Percentiles rank a stretch among this genome's conserved stretches.
Conservation (phyloP, 441 rosid species). For the Aquilaria agallochum region DNA sequence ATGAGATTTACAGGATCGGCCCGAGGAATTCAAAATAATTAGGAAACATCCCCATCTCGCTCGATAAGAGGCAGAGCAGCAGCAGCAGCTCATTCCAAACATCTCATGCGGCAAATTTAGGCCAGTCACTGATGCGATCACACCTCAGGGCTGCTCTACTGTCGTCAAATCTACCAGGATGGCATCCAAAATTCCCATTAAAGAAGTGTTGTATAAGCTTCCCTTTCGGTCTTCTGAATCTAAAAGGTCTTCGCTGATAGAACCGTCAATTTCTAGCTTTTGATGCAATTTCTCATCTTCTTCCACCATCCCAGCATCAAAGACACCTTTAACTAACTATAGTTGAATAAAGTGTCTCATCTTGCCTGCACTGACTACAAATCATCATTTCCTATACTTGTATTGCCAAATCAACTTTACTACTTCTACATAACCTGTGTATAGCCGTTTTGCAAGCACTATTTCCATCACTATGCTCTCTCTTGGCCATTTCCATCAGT, state of each 20-base stretch:
- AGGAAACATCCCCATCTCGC: too few species aligned
- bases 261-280: slow-evolving; percentile 46
- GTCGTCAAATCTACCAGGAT: too few species aligned
- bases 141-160: too few species aligned
- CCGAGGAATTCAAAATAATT: too few species aligned
- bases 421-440: slow-evolving; percentile 47
- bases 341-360: slow-evolving; percentile 34
- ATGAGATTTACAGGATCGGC: too few species aligned
- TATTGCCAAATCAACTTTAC: slow-evolving; percentile 61
- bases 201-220: too few species aligned
- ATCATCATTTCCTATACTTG: slow-evolving; percentile 71
- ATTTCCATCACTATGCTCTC: slow-evolving; percentile 40
- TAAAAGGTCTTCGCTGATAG: slow-evolving; percentile 20
- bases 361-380: slow-evolving; percentile 45
- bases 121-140: too few species aligned
- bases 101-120: too few species aligned
- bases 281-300: slow-evolving; percentile 54
- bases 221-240: slow-evolving; percentile 1
- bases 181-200: too few species aligned
- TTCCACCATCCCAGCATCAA: slow-evolving; percentile 61
- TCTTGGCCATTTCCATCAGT: slow-evolving; percentile 47
- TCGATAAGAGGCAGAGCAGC: too few species aligned
- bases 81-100: too few species aligned
- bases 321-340: slow-evolving; percentile 49
- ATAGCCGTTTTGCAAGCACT: slow-evolving; percentile 52